Evolutionary conservation across 805 yeast species (phyloP), one percentile per base, ranked within the genome.

Genomic region (Monosporozyma aerobia): DNA sequence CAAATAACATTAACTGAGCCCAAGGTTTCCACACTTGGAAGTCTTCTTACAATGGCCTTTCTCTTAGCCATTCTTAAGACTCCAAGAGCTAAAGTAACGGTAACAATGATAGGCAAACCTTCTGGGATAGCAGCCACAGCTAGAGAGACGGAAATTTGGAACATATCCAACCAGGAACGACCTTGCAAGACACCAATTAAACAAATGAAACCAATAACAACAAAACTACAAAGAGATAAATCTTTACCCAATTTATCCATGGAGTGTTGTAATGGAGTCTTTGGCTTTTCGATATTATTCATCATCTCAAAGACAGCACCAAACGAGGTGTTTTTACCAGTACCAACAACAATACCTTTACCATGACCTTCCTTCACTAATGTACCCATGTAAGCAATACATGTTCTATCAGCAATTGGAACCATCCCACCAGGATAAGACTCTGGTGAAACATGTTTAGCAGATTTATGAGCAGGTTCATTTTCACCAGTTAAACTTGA

Each of bases 81-180:
- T 49, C 99, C 99, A 23, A 94, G 75, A 0, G 99, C 99, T 57
- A 94, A 75, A 0, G 99, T 94, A 9, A 94, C 99, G 5, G 99
- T 92, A 43, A 94, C 99, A 67, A 94, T 94, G 62, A 94, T 94
- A 0, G 99, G 99, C 59, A 94, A 78, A 51, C 99, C 99, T 70
- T 94, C 99, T 5, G 99, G 99, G 61, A 94, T 94, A 3, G 99
- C 99, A 49, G 99, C 99, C 19, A 94, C 99, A 2, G 99, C 99
- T 56, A 94, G 76, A 1, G 97, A 90, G 9, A 94, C 99, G 1
- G 97, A 88, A 54, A 94, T 90, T 69, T 92, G 97, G 72, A 94
- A 92, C 97, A 95, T 94, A 57, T 94, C 98, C 53, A 94, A 77
- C 97, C 97, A 90, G 9, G 87, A 78, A 56, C 95, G 85, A 48